Percentiles rank a stretch among this genome's conserved stretches.
phyloP scores from a whole-genome alignment of 495 filamentous ascomycete species.

The Aspergillus steynii region DNA sequence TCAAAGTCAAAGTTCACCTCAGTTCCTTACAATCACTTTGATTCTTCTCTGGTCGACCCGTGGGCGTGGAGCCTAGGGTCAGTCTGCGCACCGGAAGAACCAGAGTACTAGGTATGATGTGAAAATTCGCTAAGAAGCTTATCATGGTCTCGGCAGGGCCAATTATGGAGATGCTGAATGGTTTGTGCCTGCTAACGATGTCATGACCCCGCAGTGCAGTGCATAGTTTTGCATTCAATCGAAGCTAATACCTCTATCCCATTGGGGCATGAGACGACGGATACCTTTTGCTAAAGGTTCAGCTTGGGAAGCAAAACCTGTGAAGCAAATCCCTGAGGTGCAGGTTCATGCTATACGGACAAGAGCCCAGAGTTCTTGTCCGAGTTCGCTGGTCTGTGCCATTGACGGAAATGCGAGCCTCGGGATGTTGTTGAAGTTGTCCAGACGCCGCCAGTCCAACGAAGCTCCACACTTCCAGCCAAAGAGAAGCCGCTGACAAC shows the following conservation, averaged over 20 bases:
- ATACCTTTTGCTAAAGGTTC: background rate
- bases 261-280: background rate
- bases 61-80: background rate
- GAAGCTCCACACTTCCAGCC: background rate
- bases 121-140: too few species aligned
- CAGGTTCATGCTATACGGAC: background rate
- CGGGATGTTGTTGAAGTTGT: background rate
- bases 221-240: background rate
- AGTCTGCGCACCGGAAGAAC: background rate
- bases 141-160: background rate
- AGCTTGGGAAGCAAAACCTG: background rate
- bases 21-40: too few species aligned
- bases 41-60: background rate
- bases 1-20: background rate
- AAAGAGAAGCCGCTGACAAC: background rate
- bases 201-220: background rate
- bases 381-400: background rate
- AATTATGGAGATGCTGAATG: background rate
- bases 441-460: background rate
- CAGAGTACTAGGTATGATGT: too few species aligned
- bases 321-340: background rate
- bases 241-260: background rate
- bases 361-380: background rate
- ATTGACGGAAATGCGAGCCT: background rate
- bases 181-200: background rate